Evolutionary conservation across 2,329 filamentous ascomycete species (phyloP).

Genomic region (Proliferodiscus dingleyae): DNA sequence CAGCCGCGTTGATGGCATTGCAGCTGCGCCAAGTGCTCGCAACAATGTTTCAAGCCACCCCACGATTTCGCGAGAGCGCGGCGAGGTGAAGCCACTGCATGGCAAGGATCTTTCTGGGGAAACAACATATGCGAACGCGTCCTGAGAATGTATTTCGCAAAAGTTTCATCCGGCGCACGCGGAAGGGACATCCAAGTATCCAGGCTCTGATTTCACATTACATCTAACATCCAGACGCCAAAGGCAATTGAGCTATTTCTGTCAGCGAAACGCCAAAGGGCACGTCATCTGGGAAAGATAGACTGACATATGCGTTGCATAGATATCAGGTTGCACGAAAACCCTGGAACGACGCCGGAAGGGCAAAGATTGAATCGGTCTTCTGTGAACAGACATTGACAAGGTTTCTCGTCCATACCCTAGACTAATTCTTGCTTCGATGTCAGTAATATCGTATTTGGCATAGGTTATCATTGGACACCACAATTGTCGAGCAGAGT

Average conservation of each 20-base stretch:
- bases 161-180: no score
- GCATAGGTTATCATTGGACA: background rate
- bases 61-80: background rate
- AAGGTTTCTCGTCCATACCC: background rate
- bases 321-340: no score
- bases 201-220: background rate
- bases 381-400: background rate
- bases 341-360: background rate
- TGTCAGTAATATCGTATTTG: background rate
- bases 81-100: background rate
- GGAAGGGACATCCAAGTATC: background rate
- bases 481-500: no score
- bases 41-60: background rate
- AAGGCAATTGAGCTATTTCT: background rate
- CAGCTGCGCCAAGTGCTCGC: no score
- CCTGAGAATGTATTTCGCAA: no score
- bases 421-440: background rate
- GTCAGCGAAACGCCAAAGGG: background rate
- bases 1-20: no score
- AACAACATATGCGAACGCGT: no score
- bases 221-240: no score
- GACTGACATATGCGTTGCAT: no score
- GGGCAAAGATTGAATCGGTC: background rate
- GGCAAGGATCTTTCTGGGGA: slow-evolving; percentile 1
- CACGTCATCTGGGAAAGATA: slow-evolving; percentile 2